These are phyloP conservation scores for Zopfia rhizophila DNA, from an alignment of 2,329 filamentous ascomycete species.

Conservation along the genomic window DNA sequence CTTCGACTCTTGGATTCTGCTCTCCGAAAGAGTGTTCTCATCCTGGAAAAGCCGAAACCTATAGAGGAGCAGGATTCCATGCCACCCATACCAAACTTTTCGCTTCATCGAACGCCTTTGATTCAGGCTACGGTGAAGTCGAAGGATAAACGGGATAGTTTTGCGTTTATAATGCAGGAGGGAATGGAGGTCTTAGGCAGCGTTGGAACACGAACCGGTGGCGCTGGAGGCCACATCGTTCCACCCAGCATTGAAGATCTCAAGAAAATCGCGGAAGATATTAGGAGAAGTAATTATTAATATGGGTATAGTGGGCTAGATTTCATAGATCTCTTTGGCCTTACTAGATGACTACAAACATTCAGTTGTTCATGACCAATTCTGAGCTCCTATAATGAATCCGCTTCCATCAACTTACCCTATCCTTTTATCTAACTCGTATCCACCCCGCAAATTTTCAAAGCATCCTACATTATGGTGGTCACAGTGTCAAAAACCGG, in stretches of 20 bases:
- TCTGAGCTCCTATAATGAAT: background rate
- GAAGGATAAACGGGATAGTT: constrained; percentile 26
- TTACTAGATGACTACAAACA: constrained; percentile 1
- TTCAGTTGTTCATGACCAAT: background rate
- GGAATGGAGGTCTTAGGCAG: constrained; percentile 20
- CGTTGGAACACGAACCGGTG: constrained; percentile 16
- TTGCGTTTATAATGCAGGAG: constrained; percentile 25
- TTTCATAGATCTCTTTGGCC: background rate
- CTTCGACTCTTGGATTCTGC: constrained; percentile 18
- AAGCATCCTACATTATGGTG: constrained; percentile 56
- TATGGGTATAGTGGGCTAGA: background rate
- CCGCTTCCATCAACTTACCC: constrained; percentile 43
- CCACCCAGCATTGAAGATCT: constrained; percentile 35
- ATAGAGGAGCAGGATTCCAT: constrained; percentile 1
- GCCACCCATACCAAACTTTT: background rate
- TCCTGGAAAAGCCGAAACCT: constrained; percentile 15
- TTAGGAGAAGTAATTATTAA: constrained; percentile 32
- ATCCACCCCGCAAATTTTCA: constrained; percentile 46
- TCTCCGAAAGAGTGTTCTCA: constrained; percentile 18
- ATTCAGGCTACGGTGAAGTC: constrained; percentile 12
- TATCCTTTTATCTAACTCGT: constrained; percentile 42
- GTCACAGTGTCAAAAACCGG: constrained; percentile 56
- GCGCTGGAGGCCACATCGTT: constrained; percentile 11
- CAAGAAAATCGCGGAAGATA: constrained; percentile 34
- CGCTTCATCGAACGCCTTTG: constrained; percentile 11